Evolutionary conservation across 1,139 yeast species (phyloP).

Genomic region (Lodderomyces beijingensis): DNA sequence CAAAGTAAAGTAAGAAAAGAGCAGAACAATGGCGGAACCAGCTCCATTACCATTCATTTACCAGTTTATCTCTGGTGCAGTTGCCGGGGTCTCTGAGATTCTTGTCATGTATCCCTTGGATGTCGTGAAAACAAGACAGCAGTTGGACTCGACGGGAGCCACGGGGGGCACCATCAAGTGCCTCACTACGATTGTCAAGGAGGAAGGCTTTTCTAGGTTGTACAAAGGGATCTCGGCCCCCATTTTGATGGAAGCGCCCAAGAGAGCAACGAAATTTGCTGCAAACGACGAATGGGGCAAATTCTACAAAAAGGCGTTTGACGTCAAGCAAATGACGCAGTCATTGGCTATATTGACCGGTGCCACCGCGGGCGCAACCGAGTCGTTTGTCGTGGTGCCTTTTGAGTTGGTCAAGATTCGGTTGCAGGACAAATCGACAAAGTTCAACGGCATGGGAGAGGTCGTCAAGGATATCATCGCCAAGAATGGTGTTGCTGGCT

Average conservation of each 20-base stretch:
- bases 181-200: conserved; percentile 71
- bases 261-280: conserved; percentile 95
- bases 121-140: conserved; percentile 97
- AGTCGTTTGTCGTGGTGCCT: conserved; percentile 94
- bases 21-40: conserved; percentile 13
- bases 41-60: conserved; percentile 68
- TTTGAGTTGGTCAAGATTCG: conserved; percentile 86
- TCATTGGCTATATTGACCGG: conserved; percentile 87
- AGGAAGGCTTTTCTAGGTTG: conserved; percentile 79
- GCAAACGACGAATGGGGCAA: conserved; percentile 98
- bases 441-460: conserved; percentile 81
- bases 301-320: conserved; percentile 70
- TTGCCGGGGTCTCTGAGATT: conserved; percentile 97
- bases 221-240: conserved; percentile 96
- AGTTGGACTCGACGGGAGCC: conserved; percentile 64
- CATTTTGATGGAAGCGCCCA: conserved; percentile 98
- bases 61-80: conserved; percentile 92
- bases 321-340: conserved; percentile 68
- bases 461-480: conserved; percentile 71
- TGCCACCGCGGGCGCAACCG: conserved; percentile 98
- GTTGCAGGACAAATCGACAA: conserved; percentile 82
- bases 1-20: too few relatives aligned
- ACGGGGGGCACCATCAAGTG: conserved; percentile 86
- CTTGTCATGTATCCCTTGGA: conserved; percentile 97
- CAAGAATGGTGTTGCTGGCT: conserved; percentile 73